Percentiles rank a stretch among this genome's conserved stretches.
Conservation (phyloP, 495 filamentous ascomycete genomes). For the Immersiella caudata region DNA sequence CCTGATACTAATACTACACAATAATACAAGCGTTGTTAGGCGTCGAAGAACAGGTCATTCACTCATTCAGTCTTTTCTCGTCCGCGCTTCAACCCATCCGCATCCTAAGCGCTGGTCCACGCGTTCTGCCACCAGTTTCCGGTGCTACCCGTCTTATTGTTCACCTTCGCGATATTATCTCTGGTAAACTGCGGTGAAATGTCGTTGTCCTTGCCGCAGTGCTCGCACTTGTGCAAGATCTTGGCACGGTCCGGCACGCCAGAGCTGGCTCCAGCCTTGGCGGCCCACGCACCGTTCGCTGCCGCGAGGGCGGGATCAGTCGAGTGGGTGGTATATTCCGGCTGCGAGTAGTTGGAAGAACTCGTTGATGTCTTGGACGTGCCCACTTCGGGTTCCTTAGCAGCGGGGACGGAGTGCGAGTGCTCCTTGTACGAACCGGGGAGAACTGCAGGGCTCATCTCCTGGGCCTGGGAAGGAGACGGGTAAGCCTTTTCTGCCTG, state of each 20-base stretch:
- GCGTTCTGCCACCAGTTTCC: slow-evolving; percentile 9
- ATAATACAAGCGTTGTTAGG: not conserved
- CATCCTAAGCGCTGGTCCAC: slow-evolving; percentile 8
- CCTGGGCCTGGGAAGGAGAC: not conserved
- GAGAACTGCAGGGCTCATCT: slow-evolving; percentile 28
- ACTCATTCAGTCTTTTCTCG: not conserved
- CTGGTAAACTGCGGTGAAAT: slow-evolving; percentile 13
- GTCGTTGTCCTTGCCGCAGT: slow-evolving; percentile 25
- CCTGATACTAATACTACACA: slow-evolving; percentile 1
- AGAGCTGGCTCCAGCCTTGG: slow-evolving; percentile 1
- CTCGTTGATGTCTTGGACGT: not conserved
- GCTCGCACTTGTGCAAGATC: slow-evolving; percentile 36
- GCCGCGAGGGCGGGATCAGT: slow-evolving; percentile 27
- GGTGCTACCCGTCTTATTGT: not conserved
- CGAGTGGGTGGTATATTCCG: not conserved
- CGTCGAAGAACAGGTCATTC: not conserved
- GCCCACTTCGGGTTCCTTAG: not conserved
- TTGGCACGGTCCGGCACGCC: slow-evolving; percentile 13
- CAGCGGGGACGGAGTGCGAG: not conserved
- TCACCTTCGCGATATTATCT: slow-evolving; percentile 5
- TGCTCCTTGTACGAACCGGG: slow-evolving; percentile 23
- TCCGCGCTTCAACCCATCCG: not conserved
- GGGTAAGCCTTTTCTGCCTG: not conserved
- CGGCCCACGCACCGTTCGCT: slow-evolving; percentile 28
- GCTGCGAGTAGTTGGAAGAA: not conserved